Base-by-base conservation (phyloP, 2,329 filamentous ascomycete genomes). In the Teratosphaeriaceae sp. region DNA sequence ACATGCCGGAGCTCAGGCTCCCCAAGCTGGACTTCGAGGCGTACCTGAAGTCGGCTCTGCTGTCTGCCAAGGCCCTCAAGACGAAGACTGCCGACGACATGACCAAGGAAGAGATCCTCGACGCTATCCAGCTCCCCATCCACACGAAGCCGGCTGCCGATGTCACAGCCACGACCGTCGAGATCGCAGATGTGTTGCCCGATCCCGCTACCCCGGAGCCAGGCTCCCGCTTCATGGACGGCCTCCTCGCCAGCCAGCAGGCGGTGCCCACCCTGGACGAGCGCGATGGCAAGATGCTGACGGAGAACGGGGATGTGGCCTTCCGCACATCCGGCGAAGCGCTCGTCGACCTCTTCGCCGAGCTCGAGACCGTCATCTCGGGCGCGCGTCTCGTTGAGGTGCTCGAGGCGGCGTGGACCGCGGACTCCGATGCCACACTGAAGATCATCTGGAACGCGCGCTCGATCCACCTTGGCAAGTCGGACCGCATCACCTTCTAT, bases 391-490 rank as follows among this genome's bases (percentile, higher is more conserved):
- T 79, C 1, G 51, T 58, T 4, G 52, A 64, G 11, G 54, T 73
- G 1, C 68, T 80, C 22, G 55, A 69, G 2, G 46, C 58, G 2
- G 70, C 76, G 1, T 82, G 77, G 77, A 51, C 56, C 1, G 55
- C 62, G 1, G 72, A 79, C 45, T 48, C 71, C 0, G 52, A 70
- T 2, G 56, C 65, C 11, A 77, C 76, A 0, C 65, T 80, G 22
- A 78, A 78, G 54, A 69, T 80, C 52, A 75, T 81, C 49, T 80
- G 77, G 67, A 78, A 79, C 46, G 61, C 70, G 1, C 70, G 78
- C 8, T 78, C 75, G n/a, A 80, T 80, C 38, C 77, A 80, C 45
- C 60, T 80, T 0, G 77, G 78, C 13, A 80, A 79, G 58, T 66
- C 67, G 24, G 71, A 68, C 7, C 66, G 65, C 18, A 43, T 56